A percentile compares a stretch with the other conserved stretches of the same genome.
These are phyloP conservation scores for Calamus simplicifolius DNA, from an alignment of 176 grass and related monocot species.

Conservation along the genomic window DNA sequence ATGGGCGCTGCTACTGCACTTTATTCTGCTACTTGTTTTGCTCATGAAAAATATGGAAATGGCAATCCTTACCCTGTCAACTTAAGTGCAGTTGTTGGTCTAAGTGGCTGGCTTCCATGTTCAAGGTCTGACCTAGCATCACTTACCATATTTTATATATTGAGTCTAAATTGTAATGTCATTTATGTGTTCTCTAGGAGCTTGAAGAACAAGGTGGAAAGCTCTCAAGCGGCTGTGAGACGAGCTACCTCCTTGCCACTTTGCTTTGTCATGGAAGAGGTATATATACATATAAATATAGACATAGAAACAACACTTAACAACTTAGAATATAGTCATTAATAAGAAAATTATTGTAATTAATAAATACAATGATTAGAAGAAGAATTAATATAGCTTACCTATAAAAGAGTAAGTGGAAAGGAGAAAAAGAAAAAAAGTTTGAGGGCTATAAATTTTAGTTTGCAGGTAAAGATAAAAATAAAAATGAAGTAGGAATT, in stretches of 20 bases:
- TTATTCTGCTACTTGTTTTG: slow-evolving; percentile 83
- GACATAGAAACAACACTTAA: neutral
- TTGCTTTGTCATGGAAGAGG: slow-evolving; percentile 97
- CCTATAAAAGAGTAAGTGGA: too few relatives aligned
- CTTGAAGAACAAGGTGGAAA: slow-evolving; percentile 85
- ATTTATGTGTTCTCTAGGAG: slow-evolving; percentile 32
- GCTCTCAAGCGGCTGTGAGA: slow-evolving; percentile 65
- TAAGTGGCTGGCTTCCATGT: slow-evolving; percentile 97
- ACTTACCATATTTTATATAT: neutral
- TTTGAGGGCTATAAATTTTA: too few relatives aligned
- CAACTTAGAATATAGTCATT: neutral
- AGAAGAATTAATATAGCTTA: too few relatives aligned
- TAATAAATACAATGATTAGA: neutral
- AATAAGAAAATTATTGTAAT: neutral
- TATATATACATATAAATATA: neutral
- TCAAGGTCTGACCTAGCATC: slow-evolving; percentile 45
- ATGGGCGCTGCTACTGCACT: slow-evolving; percentile 91
- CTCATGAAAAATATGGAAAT: slow-evolving; percentile 89
- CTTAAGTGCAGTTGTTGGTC: slow-evolving; percentile 60
- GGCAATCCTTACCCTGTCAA: slow-evolving; percentile 80
- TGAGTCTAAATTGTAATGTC: neutral
- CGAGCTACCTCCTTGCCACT: slow-evolving; percentile 78
- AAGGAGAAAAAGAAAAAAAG: too few relatives aligned
- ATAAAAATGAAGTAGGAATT: too few relatives aligned
- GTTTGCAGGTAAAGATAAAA: too few relatives aligned